Base-by-base conservation (phyloP, 306 rosid genomes). In the Prinsepia uniflora region DNA sequence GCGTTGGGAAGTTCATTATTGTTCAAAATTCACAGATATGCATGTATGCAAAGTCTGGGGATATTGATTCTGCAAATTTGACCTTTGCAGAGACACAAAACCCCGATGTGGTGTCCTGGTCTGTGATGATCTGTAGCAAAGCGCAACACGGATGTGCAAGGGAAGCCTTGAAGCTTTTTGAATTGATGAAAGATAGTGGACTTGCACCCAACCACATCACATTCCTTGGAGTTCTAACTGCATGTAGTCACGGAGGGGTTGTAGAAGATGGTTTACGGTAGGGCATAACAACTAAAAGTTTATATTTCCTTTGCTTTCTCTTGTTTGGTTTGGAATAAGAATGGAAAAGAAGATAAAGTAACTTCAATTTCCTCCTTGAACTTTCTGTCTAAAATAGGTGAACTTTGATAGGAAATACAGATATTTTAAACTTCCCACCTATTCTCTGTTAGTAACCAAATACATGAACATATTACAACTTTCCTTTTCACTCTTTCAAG, bases 41-140 rank as follows among this genome's bases (percentile, higher is more conserved):
- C 67, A 84, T 84, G 92, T 87, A 87, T 75, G 86, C 87, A 42
- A 87, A 87, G 55, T 87, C 83, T 2, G 92, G 89, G 62, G 84
- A 84, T 72, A 73, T 83, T 36, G 65, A 71, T 47, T 81, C 79
- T 0, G 86, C 92, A 45, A 54, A 65, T 62, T 67, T 63, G 47
- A 83, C 83, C 65, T 85, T 84, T 72, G 69, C 67, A 72, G 83
- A 84, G 78, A 84, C 41, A 4, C 48, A 76, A 73, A 82, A 74
- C 65, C 86, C 79, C 46, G 86, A 87, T 50, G 82, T 76, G 9
- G 87, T 87, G 52, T 80, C 92, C 45, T 87, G 89, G 92, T 80
- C 92, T 6, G 85, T 78, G 63, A 82, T 82, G 81, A 84, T 87
- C 30, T 72, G 78, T 69, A 74, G 89, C 76, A 48, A 76, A 36